Percentiles rank a stretch among this genome's conserved stretches.
Conservation (phyloP, 2,329 filamentous ascomycete genomes). For the Pezicula neosporulosa region DNA sequence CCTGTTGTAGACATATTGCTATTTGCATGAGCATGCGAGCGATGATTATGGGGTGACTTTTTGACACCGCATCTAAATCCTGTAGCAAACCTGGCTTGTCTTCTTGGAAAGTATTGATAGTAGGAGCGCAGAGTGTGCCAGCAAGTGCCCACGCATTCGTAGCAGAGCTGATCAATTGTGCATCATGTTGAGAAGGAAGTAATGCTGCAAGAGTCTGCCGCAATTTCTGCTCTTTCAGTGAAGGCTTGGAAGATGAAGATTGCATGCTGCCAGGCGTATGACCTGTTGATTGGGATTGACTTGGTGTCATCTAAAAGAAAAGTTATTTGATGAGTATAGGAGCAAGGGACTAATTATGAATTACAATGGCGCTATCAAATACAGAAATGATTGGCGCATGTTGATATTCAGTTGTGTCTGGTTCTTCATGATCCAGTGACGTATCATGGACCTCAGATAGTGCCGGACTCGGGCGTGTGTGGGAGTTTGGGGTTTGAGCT, state of each 20-base stretch:
- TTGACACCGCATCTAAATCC: background rate
- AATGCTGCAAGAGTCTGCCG: constrained; percentile 32
- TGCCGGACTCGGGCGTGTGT: background rate
- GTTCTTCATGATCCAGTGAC: too few species aligned
- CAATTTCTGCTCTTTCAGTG: background rate
- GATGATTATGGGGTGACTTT: constrained; percentile 1
- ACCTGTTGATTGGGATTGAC: background rate
- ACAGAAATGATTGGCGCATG: too few species aligned
- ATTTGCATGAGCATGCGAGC: background rate
- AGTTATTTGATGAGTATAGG: too few species aligned
- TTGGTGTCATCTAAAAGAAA: background rate
- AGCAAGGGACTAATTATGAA: too few species aligned
- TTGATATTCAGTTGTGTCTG: too few species aligned
- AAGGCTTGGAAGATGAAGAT: too few species aligned
- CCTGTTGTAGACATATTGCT: constrained; percentile 5
- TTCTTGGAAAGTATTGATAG: background rate
- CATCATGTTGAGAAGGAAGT: constrained; percentile 5
- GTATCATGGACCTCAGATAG: background rate
- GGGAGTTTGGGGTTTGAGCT: background rate
- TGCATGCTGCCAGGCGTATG: too few species aligned
- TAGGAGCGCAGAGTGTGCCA: background rate
- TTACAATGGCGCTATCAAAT: too few species aligned
- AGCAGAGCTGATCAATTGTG: background rate
- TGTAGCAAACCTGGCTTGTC: background rate
- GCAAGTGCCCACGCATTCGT: constrained; percentile 1